Percentiles rank a stretch among this genome's conserved stretches.
Conservation (phyloP, 2,329 filamentous ascomycete species). For the Stromatinia cepivora region DNA sequence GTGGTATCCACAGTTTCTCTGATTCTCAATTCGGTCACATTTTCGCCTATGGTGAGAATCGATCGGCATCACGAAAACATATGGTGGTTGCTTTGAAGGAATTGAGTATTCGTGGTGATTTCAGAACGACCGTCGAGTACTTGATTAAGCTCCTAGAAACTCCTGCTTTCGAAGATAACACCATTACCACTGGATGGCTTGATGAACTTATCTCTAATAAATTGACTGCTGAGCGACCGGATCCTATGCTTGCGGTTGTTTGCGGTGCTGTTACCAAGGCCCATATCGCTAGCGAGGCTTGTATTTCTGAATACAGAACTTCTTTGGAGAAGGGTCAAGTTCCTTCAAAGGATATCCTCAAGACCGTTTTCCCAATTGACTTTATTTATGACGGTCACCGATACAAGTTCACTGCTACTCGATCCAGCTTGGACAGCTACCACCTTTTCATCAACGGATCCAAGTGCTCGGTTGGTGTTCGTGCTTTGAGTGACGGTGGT, state of each 20-base stretch:
- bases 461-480: constrained; percentile 89
- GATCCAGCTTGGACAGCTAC: constrained; percentile 90
- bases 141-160: constrained; percentile 98
- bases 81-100: constrained; percentile 99
- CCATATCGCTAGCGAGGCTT: constrained; percentile 88
- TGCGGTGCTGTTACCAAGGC: constrained; percentile 95
- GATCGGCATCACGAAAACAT: constrained; percentile 93
- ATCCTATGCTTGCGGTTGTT: constrained; percentile 89
- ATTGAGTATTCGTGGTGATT: constrained; percentile 98
- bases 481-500: constrained; percentile 90
- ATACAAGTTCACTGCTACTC: constrained; percentile 97
- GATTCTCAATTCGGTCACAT: constrained; percentile 99
- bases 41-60: constrained; percentile 97
- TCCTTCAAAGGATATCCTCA: constrained; percentile 91
- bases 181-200: constrained; percentile 97
- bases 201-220: constrained; percentile 99
- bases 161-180: constrained; percentile 97
- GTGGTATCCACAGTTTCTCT: constrained; percentile 98
- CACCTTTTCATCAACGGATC: constrained; percentile 99
- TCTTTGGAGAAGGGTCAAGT: constrained; percentile 97
- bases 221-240: constrained; percentile 91
- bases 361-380: constrained; percentile 95
- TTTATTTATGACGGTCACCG: constrained; percentile 97
- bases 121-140: constrained; percentile 97
- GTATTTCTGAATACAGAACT: constrained; percentile 80